Percentiles rank a stretch among this genome's conserved stretches.
Conservation (phyloP, 129 eudicot genomes). For the Chrysanthemum seticuspe region DNA sequence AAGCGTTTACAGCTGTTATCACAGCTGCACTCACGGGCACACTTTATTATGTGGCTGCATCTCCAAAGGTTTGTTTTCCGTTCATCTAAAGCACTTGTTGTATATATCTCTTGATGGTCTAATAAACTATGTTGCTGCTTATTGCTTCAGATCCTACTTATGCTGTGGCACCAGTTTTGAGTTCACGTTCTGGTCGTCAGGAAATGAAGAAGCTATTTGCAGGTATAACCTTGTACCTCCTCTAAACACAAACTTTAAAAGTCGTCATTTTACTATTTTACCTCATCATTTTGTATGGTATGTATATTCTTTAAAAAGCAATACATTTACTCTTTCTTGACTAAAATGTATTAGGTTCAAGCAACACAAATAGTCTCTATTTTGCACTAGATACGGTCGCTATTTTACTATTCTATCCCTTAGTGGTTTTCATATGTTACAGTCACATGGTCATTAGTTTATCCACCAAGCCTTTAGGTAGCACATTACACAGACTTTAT, state of each 20-base stretch:
- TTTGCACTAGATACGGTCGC: neutral
- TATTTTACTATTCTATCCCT: too few relatives aligned
- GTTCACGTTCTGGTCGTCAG: conserved; percentile 67
- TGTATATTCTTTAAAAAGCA: too few relatives aligned
- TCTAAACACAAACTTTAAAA: neutral
- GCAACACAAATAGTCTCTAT: neutral
- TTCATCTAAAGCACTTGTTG: neutral
- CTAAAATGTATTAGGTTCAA: neutral
- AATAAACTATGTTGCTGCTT: neutral
- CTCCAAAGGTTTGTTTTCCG: conserved; percentile 59
- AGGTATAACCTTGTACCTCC: conserved; percentile 30
- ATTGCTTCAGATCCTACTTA: conserved; percentile 84
- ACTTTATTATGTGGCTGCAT: conserved; percentile 85
- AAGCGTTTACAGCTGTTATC: conserved; percentile 54
- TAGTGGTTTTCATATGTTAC: too few relatives aligned
- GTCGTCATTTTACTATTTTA: too few relatives aligned
- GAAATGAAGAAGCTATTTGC: conserved; percentile 81
- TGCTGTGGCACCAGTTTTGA: conserved; percentile 79
- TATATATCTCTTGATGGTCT: neutral
- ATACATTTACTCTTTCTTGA: neutral
- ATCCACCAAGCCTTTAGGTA: too few relatives aligned
- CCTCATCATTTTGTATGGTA: too few relatives aligned
- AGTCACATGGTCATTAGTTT: too few relatives aligned
- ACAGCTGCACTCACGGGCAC: conserved; percentile 96
- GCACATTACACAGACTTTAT: too few relatives aligned